Conservation (phyloP, 768 basidiomycete species). For the Tubosaeta brunneosetosa region DNA sequence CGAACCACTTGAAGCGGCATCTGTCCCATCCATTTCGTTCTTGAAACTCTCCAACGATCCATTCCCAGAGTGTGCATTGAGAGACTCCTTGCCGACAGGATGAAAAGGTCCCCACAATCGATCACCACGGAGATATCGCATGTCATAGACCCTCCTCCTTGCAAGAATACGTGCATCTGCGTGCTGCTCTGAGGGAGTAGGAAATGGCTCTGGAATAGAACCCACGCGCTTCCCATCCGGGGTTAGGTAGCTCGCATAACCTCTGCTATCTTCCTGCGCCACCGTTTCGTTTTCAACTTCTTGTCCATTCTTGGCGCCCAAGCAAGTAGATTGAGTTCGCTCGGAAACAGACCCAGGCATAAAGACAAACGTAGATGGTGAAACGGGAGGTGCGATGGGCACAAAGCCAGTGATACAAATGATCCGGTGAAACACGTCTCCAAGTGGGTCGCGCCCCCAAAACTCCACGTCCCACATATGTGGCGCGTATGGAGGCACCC, state of each 20-base stretch:
- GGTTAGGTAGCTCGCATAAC: not conserved
- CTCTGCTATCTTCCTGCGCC: not conserved
- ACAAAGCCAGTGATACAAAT: conserved; percentile 43
- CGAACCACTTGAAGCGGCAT: not conserved
- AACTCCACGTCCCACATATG: conserved; percentile 14
- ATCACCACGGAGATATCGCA: conserved; percentile 27
- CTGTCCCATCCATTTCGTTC: not conserved
- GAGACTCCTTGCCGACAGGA: conserved; percentile 10
- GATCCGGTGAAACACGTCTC: conserved; percentile 39
- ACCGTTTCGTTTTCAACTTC: not conserved
- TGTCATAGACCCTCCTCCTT: conserved; percentile 28
- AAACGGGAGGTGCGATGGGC: conserved; percentile 14
- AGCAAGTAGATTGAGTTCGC: not conserved
- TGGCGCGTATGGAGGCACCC: conserved; percentile 11
- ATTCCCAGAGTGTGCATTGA: not conserved
- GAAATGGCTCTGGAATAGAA: conserved; percentile 4
- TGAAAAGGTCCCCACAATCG: conserved; percentile 29
- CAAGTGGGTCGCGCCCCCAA: conserved; percentile 28
- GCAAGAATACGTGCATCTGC: conserved; percentile 26
- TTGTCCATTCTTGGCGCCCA: not conserved
- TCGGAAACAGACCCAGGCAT: not conserved
- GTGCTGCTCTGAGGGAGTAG: conserved; percentile 10
- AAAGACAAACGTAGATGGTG: not conserved
- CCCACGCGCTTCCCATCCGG: not conserved
- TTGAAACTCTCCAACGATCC: not conserved